phyloP scores from a whole-genome alignment of 495 filamentous ascomycete species.

The Corynascus novoguineensis region DNA sequence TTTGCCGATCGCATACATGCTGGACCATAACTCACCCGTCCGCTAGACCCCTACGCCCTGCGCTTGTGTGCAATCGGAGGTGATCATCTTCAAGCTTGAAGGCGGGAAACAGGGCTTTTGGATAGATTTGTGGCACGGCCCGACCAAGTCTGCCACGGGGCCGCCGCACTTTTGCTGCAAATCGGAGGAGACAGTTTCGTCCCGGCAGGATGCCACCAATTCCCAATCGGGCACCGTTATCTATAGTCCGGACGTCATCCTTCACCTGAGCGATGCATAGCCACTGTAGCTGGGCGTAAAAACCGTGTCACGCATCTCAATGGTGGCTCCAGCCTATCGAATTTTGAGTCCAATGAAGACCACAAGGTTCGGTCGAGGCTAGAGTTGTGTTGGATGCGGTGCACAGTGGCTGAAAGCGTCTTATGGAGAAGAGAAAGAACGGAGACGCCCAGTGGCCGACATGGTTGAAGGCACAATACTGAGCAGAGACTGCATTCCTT shows the following conservation, averaged over 20 bases:
- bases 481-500: no score
- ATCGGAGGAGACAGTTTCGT: no score
- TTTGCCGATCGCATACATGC: not conserved
- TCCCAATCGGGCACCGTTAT: not conserved
- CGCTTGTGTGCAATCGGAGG: not conserved
- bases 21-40: no score
- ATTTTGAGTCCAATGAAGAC: not conserved
- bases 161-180: no score
- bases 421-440: not conserved
- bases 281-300: not conserved
- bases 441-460: not conserved
- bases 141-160: no score
- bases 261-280: constrained; percentile 3
- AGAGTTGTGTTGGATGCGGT: not conserved
- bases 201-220: no score
- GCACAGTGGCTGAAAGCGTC: not conserved
- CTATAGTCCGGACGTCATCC: constrained; percentile 1
- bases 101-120: not conserved
- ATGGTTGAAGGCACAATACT: not conserved
- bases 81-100: not conserved
- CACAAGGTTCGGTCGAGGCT: not conserved
- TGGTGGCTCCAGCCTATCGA: not conserved
- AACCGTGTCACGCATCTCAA: not conserved
- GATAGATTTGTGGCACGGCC: no score
- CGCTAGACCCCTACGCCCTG: not conserved